A percentile compares a stretch with the other conserved stretches of the same genome.
phyloP scores from a whole-genome alignment of 2,329 filamentous ascomycete genomes.

The Ilyonectria mors-panacis region DNA sequence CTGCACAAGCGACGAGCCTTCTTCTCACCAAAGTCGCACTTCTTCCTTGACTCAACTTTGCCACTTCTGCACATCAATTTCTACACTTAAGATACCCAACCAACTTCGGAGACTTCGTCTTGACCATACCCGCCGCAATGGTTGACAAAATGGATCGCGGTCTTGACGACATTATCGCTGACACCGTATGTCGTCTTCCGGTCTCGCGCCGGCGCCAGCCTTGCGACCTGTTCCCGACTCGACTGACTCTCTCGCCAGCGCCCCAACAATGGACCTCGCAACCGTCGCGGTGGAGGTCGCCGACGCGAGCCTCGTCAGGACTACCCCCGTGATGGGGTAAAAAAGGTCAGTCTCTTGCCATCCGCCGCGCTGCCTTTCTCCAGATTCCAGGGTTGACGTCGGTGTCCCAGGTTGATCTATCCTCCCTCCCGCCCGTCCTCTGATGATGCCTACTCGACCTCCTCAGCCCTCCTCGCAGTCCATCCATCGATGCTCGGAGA shows the following conservation, averaged over 20 bases:
- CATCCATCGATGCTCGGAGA: slow-evolving; percentile 50
- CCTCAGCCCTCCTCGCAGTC: slow-evolving; percentile 49
- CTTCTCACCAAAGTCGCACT: slow-evolving; percentile 7
- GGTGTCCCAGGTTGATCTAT: slow-evolving; percentile 52
- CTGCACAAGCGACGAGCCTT: slow-evolving; percentile 24
- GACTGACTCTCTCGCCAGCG: slow-evolving; percentile 45
- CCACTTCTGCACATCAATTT: slow-evolving; percentile 6
- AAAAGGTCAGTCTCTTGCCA: slow-evolving; percentile 77
- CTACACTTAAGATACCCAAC: background rate
- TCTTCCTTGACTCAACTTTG: slow-evolving; percentile 9
- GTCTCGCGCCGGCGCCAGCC: slow-evolving; percentile 20
- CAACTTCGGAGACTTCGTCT: slow-evolving; percentile 7
- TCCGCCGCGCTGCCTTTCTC: slow-evolving; percentile 6
- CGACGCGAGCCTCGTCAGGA: slow-evolving; percentile 57
- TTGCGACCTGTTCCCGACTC: slow-evolving; percentile 31
- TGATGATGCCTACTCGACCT: slow-evolving; percentile 47
- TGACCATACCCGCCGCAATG: slow-evolving; percentile 47
- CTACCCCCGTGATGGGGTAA: slow-evolving; percentile 86
- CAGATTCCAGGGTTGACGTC: slow-evolving; percentile 38
- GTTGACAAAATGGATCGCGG: slow-evolving; percentile 67
- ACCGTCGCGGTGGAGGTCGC: slow-evolving; percentile 54
- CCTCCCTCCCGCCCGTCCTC: slow-evolving; percentile 50
- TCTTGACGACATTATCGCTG: slow-evolving; percentile 71
- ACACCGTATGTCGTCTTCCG: slow-evolving; percentile 55
- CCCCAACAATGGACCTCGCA: slow-evolving; percentile 54